phyloP scores from a whole-genome alignment of 345 rosid genomes.

The Acer yangbiense region DNA sequence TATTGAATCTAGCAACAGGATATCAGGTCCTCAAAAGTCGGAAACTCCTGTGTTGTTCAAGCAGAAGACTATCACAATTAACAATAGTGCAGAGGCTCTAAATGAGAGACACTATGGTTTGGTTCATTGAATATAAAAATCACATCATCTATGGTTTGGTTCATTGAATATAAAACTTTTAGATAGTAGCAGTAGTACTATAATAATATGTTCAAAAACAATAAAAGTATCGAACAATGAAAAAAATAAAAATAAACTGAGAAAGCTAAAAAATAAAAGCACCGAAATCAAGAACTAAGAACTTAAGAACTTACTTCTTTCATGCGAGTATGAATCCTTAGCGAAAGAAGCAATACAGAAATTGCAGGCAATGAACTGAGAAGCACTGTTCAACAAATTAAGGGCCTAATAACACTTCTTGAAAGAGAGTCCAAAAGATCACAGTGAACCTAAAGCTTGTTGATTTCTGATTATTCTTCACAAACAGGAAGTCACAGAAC shows the following conservation, averaged over 20 bases:
- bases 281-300: background rate
- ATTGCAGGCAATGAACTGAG: conserved; percentile 26
- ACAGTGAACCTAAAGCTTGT: conserved; percentile 6
- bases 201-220: background rate
- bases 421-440: conserved; percentile 19
- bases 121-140: background rate
- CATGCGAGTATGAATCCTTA: conserved; percentile 13
- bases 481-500: background rate
- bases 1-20: background rate
- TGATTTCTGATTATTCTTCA: background rate
- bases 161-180: background rate
- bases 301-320: conserved; percentile 30
- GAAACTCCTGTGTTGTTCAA: background rate
- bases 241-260: background rate
- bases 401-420: conserved; percentile 21
- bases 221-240: background rate
- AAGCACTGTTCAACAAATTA: conserved; percentile 18
- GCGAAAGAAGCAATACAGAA: conserved; percentile 23
- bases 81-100: background rate
- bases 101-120: background rate
- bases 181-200: background rate
- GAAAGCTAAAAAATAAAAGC: background rate
- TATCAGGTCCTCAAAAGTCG: background rate
- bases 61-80: too few species aligned
- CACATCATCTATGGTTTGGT: background rate